Conservation (phyloP, 495 filamentous ascomycete species). For the Penicillium atrosanguineum region DNA sequence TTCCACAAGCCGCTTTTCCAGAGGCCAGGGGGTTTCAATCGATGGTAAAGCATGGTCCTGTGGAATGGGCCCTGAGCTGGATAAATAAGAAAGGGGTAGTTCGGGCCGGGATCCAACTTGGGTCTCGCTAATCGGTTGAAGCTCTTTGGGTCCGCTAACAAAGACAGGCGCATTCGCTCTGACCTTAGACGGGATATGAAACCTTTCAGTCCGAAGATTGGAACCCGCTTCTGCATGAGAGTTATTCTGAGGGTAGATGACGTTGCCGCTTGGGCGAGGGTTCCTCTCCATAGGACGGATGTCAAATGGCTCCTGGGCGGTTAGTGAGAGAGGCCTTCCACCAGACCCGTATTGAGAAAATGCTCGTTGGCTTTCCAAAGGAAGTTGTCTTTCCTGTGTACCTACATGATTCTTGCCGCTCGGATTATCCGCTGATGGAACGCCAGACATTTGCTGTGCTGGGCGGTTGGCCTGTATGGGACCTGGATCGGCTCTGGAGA, state of each 20-base stretch:
- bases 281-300: conserved; percentile 18
- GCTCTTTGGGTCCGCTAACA: conserved; percentile 34
- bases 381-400: conserved; percentile 10
- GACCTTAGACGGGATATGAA: conserved; percentile 13
- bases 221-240: conserved; percentile 18
- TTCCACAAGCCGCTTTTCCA: conserved; percentile 27
- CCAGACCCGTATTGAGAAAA: conserved; percentile 6
- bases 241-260: conserved; percentile 13
- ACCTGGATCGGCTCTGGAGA: conserved; percentile 17
- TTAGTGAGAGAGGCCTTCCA: conserved; percentile 24
- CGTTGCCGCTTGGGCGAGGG: conserved; percentile 16
- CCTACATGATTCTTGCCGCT: conserved; percentile 12
- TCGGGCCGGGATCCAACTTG: conserved; percentile 19
- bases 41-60: conserved; percentile 40
- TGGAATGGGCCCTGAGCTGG: conserved; percentile 17
- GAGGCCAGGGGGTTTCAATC: conserved; percentile 33
- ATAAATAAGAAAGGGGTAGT: conserved; percentile 12
- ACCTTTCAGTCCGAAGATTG: conserved; percentile 18
- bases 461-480: conserved; percentile 13
- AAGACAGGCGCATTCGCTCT: conserved; percentile 35
- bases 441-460: conserved; percentile 8
- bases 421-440: conserved; percentile 9
- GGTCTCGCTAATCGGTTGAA: conserved; percentile 14
- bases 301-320: conserved; percentile 26
- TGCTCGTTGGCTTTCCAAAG: conserved; percentile 11